phyloP scores from a whole-genome alignment of 73 alveolate genomes.

The Breviolum minutum region DNA sequence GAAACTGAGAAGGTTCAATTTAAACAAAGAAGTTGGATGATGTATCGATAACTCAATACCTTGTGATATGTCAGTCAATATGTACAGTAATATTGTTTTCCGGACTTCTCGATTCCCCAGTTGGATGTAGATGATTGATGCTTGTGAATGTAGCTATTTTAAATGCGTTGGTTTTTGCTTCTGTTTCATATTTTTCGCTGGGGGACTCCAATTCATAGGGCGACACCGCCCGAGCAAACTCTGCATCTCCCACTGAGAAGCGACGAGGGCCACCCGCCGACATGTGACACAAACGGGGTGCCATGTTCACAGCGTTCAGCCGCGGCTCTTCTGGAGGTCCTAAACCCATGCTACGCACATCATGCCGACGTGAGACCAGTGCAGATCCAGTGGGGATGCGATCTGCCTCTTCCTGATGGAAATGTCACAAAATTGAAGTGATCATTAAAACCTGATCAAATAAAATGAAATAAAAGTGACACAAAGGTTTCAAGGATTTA shows the following conservation, averaged over 20 bases:
- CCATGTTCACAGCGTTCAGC: conserved; percentile 36
- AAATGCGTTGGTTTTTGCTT: not conserved
- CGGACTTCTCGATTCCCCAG: no score
- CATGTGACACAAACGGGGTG: conserved; percentile 69
- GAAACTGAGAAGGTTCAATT: no score
- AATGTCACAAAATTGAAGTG: not conserved
- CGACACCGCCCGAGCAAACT: conserved; percentile 82
- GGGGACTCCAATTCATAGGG: conserved; percentile 50
- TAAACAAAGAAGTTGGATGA: no score
- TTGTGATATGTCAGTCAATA: no score
- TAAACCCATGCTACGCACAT: conserved; percentile 44
- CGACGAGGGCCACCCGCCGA: conserved; percentile 88
- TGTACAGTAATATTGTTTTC: no score
- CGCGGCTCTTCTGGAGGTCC: conserved; percentile 25
- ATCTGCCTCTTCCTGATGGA: conserved; percentile 2
- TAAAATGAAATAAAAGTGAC: no score
- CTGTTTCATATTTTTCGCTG: not conserved
- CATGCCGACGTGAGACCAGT: conserved; percentile 67
- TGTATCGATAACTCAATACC: no score
- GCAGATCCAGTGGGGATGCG: not conserved
- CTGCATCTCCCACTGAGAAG: conserved; percentile 54
- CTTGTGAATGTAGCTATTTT: no score
- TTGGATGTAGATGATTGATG: no score
- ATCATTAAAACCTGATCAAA: no score
- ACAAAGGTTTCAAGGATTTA: no score